Percentiles rank a stretch among this genome's conserved stretches.
These are phyloP conservation scores for Blumeria graminis DNA, from an alignment of 2,329 filamentous ascomycete species.

Conservation along the genomic window DNA sequence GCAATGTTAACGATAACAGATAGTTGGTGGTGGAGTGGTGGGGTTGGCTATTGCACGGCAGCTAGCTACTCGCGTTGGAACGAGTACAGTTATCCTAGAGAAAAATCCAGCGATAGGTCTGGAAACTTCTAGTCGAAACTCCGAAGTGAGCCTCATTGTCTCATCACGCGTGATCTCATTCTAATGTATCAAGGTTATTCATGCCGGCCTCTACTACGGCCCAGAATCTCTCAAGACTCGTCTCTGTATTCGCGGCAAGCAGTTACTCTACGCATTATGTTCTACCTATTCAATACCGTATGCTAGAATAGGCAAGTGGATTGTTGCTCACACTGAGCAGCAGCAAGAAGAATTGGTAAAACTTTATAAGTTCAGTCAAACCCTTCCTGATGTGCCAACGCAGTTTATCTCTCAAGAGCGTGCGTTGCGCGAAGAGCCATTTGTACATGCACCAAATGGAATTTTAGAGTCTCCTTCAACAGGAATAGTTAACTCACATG, in stretches of 20 bases:
- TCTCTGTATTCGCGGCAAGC: constrained; percentile 56
- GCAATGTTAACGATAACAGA: constrained; percentile 6
- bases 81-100: constrained; percentile 42
- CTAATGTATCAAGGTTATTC: constrained; percentile 44
- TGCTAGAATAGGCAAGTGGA: constrained; percentile 70
- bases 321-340: constrained; percentile 57
- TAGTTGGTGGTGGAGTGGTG: constrained; percentile 41
- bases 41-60: constrained; percentile 41
- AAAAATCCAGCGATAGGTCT: constrained; percentile 38
- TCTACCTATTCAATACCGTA: constrained; percentile 39
- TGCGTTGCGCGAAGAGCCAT: constrained; percentile 42
- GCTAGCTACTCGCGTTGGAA: constrained; percentile 32
- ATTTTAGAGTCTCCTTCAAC: constrained; percentile 69
- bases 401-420: constrained; percentile 42
- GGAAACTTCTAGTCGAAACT: constrained; percentile 49
- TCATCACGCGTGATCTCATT: background rate
- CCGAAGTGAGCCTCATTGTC: constrained; percentile 22
- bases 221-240: constrained; percentile 50
- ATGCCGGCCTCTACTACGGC: constrained; percentile 59
- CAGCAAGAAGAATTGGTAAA: constrained; percentile 28
- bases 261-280: constrained; percentile 62
- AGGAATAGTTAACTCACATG: constrained; percentile 75
- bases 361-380: constrained; percentile 22
- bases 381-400: constrained; percentile 35
- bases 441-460: constrained; percentile 44